Percentiles rank a stretch among this genome's conserved stretches.
These are phyloP conservation scores for Pichia sp. DNA, from an alignment of 1,139 yeast genomes.

Conservation along the genomic window DNA sequence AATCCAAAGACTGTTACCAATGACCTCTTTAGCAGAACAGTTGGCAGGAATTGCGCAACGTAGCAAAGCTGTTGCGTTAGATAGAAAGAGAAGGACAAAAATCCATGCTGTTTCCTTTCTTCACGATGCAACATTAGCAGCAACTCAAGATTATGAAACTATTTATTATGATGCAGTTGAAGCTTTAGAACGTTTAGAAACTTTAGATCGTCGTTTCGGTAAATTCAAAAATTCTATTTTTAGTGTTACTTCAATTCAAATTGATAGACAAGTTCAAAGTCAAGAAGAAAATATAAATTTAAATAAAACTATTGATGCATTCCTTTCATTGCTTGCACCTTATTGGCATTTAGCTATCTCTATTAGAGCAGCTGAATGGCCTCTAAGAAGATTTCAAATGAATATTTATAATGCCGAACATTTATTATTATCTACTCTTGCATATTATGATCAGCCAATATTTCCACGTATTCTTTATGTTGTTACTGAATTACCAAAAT, in stretches of 20 bases:
- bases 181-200: constrained; percentile 66
- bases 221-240: constrained; percentile 69
- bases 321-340: constrained; percentile 69
- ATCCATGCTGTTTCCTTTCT: constrained; percentile 84
- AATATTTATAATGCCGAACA: constrained; percentile 76
- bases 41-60: constrained; percentile 63
- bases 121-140: constrained; percentile 81
- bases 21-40: constrained; percentile 72
- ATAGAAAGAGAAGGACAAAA: constrained; percentile 79
- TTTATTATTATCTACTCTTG: constrained; percentile 63
- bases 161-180: constrained; percentile 67
- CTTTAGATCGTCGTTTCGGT: constrained; percentile 65
- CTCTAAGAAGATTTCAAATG: constrained; percentile 83
- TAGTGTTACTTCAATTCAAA: constrained; percentile 67
- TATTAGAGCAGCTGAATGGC: constrained; percentile 87
- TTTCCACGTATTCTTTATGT: constrained; percentile 72
- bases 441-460: constrained; percentile 67
- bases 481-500: constrained; percentile 60
- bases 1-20: not conserved
- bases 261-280: constrained; percentile 77
- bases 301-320: constrained; percentile 67
- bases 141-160: constrained; percentile 86
- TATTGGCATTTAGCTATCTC: constrained; percentile 71
- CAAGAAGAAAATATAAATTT: constrained; percentile 70
- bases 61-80: constrained; percentile 71